Evolutionary conservation across 768 basidiomycete genomes (phyloP).

Genomic region (Kwoniella sp.): DNA sequence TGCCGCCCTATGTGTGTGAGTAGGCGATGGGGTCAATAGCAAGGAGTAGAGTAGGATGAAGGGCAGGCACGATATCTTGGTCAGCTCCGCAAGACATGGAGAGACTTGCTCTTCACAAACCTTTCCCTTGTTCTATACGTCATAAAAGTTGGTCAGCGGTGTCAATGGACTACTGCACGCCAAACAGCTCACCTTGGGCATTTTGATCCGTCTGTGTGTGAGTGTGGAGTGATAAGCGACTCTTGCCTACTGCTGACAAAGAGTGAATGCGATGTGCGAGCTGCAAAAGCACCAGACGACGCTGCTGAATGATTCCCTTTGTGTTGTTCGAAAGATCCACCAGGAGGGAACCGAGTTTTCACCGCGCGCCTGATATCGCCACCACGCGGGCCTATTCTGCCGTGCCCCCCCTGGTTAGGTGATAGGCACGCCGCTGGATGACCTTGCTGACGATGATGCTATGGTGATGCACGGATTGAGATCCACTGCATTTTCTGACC

Average conservation of each 20-base stretch:
- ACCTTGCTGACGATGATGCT: too few species aligned
- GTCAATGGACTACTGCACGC: neutral
- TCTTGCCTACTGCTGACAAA: too few species aligned
- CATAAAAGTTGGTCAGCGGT: constrained; percentile 5
- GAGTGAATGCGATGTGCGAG: too few species aligned
- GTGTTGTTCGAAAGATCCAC: neutral
- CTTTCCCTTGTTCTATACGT: constrained; percentile 22
- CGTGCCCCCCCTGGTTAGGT: too few species aligned
- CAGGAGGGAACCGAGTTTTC: neutral
- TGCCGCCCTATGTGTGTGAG: constrained; percentile 84
- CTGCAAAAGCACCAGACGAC: neutral
- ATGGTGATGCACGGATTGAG: too few species aligned
- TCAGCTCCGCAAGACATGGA: neutral
- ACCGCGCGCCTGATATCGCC: constrained; percentile 4
- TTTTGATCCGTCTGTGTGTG: constrained; percentile 3
- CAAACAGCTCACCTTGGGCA: constrained; percentile 19
- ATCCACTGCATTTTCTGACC: too few species aligned
- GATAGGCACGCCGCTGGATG: too few species aligned
- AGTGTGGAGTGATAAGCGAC: neutral
- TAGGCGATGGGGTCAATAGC: neutral
- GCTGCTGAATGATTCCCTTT: neutral
- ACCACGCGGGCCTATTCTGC: neutral
- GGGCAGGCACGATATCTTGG: neutral
- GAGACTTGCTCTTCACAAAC: neutral
- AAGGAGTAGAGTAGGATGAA: neutral